Percentiles rank a stretch among this genome's conserved stretches.
Evolutionary conservation across 2,329 filamentous ascomycete species (phyloP).

Genomic region (Neonectria sp.): DNA sequence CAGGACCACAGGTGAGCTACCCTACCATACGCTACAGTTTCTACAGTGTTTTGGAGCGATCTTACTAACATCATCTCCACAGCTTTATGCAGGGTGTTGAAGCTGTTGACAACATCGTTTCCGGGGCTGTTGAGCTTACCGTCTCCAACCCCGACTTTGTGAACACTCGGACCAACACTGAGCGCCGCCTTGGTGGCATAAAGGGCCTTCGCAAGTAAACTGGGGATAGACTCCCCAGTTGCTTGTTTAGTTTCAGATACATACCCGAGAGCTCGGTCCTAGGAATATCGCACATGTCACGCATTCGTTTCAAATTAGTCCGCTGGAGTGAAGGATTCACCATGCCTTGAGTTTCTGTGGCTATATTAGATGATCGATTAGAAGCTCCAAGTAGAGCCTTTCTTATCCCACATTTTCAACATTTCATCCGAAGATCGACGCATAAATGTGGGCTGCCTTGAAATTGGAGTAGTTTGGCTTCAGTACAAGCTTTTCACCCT

Average conservation of each 20-base stretch:
- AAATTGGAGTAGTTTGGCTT: no score
- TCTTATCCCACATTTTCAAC: no score
- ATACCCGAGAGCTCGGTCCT: no score
- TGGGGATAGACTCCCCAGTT: not conserved
- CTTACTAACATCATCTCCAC: not conserved
- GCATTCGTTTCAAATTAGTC: not conserved
- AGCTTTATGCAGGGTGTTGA: slow-evolving; percentile 96
- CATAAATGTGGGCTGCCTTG: no score
- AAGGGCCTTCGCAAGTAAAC: slow-evolving; percentile 3
- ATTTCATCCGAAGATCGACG: no score
- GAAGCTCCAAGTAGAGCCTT: no score
- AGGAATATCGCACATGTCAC: no score
- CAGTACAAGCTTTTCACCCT: no score
- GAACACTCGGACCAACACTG: slow-evolving; percentile 78
- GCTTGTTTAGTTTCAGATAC: not conserved
- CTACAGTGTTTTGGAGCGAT: not conserved
- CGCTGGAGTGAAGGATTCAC: no score
- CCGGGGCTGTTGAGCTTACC: slow-evolving; percentile 90
- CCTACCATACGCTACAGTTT: not conserved
- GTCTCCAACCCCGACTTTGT: slow-evolving; percentile 98
- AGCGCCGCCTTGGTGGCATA: slow-evolving; percentile 53
- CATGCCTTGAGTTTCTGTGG: no score
- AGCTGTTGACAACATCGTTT: slow-evolving; percentile 90
- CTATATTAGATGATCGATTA: not conserved
- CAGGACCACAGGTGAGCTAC: slow-evolving; percentile 84